Evolutionary conservation across 768 basidiomycete genomes (phyloP).

Genomic region (Serendipita sp.): DNA sequence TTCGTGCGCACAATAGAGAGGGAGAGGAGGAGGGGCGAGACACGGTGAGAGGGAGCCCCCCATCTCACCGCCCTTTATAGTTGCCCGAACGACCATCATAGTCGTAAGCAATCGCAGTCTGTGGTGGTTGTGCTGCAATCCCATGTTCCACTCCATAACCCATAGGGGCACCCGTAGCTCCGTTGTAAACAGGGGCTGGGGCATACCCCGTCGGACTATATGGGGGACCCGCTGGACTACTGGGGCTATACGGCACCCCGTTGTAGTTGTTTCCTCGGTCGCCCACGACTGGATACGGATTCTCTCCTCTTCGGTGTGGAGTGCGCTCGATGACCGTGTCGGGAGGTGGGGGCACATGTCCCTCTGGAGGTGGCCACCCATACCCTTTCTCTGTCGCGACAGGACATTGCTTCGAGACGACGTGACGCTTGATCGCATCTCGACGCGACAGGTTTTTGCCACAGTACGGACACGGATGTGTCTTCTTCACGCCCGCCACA

Average conservation of each 20-base stretch:
- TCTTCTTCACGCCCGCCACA: slow-evolving; percentile 34
- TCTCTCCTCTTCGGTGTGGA: neutral
- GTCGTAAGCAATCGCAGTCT: neutral
- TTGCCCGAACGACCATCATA: neutral
- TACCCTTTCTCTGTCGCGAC: neutral
- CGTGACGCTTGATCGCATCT: slow-evolving; percentile 66
- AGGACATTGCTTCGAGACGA: slow-evolving; percentile 20
- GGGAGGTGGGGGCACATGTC: neutral
- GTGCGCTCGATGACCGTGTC: slow-evolving; percentile 4
- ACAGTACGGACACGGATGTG: slow-evolving; percentile 57
- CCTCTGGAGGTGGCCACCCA: slow-evolving; percentile 1
- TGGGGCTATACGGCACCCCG: neutral
- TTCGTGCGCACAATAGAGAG: neutral
- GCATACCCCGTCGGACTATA: neutral
- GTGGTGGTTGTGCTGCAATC: neutral
- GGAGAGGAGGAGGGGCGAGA: too few species aligned
- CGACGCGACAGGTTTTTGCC: slow-evolving; percentile 63
- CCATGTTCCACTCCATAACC: neutral
- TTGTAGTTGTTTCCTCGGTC: neutral
- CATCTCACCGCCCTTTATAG: neutral
- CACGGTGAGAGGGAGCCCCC: too few species aligned
- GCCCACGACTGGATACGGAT: slow-evolving; percentile 3
- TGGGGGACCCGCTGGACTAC: neutral
- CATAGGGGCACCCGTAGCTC: neutral
- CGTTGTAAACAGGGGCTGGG: too few species aligned